These are phyloP conservation scores for Colletotrichum sp. DNA, from an alignment of 2,329 filamentous ascomycete genomes.

Conservation along the genomic window DNA sequence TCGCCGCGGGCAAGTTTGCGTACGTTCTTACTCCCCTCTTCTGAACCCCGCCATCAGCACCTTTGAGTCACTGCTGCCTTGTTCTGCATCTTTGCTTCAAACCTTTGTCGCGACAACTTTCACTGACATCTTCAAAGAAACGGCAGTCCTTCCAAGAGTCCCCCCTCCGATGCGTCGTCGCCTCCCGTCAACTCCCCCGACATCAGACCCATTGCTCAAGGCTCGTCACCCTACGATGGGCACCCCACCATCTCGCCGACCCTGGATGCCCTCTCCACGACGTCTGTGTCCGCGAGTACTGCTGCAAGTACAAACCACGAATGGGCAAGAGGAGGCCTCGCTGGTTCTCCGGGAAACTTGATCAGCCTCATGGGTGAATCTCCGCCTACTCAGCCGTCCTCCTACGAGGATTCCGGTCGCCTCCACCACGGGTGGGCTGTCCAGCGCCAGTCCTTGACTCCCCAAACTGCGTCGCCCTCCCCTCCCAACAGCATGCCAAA, in stretches of 20 bases:
- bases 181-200: slow-evolving; percentile 52
- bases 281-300: slow-evolving; percentile 54
- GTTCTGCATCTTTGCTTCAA: slow-evolving; percentile 24
- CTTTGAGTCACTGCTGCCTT: slow-evolving; percentile 30
- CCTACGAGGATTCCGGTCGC: slow-evolving; percentile 52
- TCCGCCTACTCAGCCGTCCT: slow-evolving; percentile 57
- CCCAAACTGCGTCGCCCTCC: slow-evolving; percentile 48
- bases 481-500: slow-evolving; percentile 31
- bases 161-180: slow-evolving; percentile 35
- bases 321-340: slow-evolving; percentile 49
- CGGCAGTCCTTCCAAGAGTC: slow-evolving; percentile 35
- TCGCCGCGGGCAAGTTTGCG: slow-evolving; percentile 57
- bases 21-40: slow-evolving; percentile 36
- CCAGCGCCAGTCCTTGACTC: slow-evolving; percentile 48
- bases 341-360: slow-evolving; percentile 58
- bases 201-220: slow-evolving; percentile 42
- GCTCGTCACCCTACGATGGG: slow-evolving; percentile 43
- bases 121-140: slow-evolving; percentile 28
- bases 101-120: slow-evolving; percentile 21
- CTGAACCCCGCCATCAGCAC: slow-evolving; percentile 14
- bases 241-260: slow-evolving; percentile 49
- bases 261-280: slow-evolving; percentile 53
- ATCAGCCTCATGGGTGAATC: slow-evolving; percentile 58
- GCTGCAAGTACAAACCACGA: slow-evolving; percentile 52
- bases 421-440: slow-evolving; percentile 51